Evolutionary conservation across 1,284 basidiomycete genomes (phyloP).

Genomic region (Cutaneotrichosporon spelunceum): DNA sequence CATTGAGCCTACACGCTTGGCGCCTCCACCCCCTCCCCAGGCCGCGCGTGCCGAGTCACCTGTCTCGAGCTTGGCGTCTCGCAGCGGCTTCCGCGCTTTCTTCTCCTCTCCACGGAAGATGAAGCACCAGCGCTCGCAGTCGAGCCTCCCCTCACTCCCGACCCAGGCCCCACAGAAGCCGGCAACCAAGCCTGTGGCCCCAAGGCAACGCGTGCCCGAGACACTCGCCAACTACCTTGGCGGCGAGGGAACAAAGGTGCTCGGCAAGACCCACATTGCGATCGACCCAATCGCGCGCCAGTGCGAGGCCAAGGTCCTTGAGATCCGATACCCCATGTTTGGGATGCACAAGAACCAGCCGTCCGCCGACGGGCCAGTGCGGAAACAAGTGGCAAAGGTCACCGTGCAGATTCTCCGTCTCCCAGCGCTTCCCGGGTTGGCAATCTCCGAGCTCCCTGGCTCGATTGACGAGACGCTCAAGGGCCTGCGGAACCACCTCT

Average conservation of each 20-base stretch:
- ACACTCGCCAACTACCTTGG: slow-evolving; percentile 81
- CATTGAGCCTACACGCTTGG: slow-evolving; percentile 23
- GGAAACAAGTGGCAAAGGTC: slow-evolving; percentile 66
- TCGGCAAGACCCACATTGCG: slow-evolving; percentile 74
- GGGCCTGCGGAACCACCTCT: slow-evolving; percentile 80
- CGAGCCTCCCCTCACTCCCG: slow-evolving; percentile 24
- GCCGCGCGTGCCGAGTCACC: slow-evolving; percentile 6
- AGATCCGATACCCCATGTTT: slow-evolving; percentile 78
- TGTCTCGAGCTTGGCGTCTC: slow-evolving; percentile 6
- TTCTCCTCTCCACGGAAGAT: slow-evolving; percentile 20
- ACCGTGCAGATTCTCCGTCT: slow-evolving; percentile 83
- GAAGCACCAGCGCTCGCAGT: slow-evolving; percentile 21
- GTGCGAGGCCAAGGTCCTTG: slow-evolving; percentile 77
- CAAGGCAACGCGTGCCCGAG: slow-evolving; percentile 46
- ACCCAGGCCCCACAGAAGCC: slow-evolving; percentile 15
- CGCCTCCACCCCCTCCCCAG: slow-evolving; percentile 44
- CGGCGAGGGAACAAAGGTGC: slow-evolving; percentile 59
- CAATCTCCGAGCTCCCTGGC: slow-evolving; percentile 73
- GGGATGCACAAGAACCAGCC: slow-evolving; percentile 55
- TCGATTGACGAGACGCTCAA: slow-evolving; percentile 86
- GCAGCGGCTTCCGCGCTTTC: slow-evolving; percentile 13
- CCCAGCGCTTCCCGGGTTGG: slow-evolving; percentile 78
- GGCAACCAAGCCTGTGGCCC: slow-evolving; percentile 23
- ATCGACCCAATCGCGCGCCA: slow-evolving; percentile 77
- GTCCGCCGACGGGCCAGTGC: slow-evolving; percentile 50